Conservation (phyloP, 2,329 filamentous ascomycete species). For the Xylariaceae sp. region DNA sequence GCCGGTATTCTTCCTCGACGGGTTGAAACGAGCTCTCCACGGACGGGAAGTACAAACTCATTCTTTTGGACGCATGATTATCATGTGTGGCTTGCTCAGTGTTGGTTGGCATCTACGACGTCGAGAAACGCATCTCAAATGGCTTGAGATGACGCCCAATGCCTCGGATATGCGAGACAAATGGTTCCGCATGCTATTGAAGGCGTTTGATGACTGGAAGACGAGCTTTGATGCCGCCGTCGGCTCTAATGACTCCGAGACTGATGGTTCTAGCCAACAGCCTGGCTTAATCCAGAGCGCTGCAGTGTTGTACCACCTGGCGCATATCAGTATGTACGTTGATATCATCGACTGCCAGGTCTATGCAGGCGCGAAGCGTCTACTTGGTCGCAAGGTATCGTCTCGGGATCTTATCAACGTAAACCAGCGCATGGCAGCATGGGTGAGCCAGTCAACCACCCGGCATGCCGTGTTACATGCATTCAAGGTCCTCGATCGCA, state of each 20-base stretch:
- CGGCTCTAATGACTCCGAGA: slow-evolving; percentile 36
- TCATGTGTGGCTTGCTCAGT: slow-evolving; percentile 87
- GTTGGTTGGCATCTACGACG: slow-evolving; percentile 91
- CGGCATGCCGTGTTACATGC: slow-evolving; percentile 83
- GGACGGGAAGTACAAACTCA: slow-evolving; percentile 80
- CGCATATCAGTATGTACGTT: slow-evolving; percentile 85
- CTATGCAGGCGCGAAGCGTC: slow-evolving; percentile 73
- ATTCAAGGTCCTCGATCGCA: slow-evolving; percentile 73
- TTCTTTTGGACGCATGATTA: slow-evolving; percentile 81
- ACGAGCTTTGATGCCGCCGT: slow-evolving; percentile 75
- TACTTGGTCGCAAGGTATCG: slow-evolving; percentile 77
- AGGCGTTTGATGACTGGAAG: slow-evolving; percentile 86
- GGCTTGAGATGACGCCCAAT: slow-evolving; percentile 65
- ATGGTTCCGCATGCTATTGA: slow-evolving; percentile 74
- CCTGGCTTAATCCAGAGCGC: slow-evolving; percentile 73
- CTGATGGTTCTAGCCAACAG: slow-evolving; percentile 45
- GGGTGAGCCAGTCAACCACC: slow-evolving; percentile 73
- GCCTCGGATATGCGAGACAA: slow-evolving; percentile 64
- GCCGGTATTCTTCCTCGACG: slow-evolving; percentile 77
- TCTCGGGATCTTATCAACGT: slow-evolving; percentile 71
- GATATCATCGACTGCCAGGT: slow-evolving; percentile 90
- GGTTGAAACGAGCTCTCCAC: slow-evolving; percentile 78
- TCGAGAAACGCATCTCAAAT: slow-evolving; percentile 79
- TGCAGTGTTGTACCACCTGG: slow-evolving; percentile 78
- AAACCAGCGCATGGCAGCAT: slow-evolving; percentile 71